Percentiles rank a stretch among this genome's conserved stretches.
Conservation (phyloP, 768 basidiomycete species). For the Mycena floridula region DNA sequence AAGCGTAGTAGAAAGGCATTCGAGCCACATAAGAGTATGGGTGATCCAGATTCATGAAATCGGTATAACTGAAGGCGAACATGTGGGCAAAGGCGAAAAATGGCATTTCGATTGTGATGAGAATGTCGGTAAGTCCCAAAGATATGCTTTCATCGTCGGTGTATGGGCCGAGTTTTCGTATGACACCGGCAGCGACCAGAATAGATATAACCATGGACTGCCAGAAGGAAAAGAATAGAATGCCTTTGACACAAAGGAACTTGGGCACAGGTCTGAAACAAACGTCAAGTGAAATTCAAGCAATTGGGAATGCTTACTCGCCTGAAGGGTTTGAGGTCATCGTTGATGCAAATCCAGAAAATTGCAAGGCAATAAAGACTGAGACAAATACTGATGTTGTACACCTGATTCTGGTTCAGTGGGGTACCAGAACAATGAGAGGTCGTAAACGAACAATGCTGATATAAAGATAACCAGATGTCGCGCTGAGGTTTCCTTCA, state of each 20-base stretch:
- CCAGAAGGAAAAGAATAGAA: conserved; percentile 99
- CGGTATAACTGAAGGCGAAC: conserved; percentile 89
- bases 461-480: conserved; percentile 89
- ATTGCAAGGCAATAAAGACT: conserved; percentile 88
- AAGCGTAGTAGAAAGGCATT: conserved; percentile 82
- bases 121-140: conserved; percentile 80
- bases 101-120: conserved; percentile 97
- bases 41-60: conserved; percentile 66
- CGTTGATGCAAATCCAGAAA: conserved; percentile 91
- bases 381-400: conserved; percentile 76
- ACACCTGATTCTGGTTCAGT: too few species aligned
- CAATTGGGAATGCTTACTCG: conserved; percentile 23
- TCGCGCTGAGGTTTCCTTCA: conserved; percentile 80
- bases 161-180: conserved; percentile 80
- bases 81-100: conserved; percentile 92
- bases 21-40: conserved; percentile 67
- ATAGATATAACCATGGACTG: conserved; percentile 83
- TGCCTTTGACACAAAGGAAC: conserved; percentile 97
- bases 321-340: conserved; percentile 88
- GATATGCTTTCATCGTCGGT: conserved; percentile 87
- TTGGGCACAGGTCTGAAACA: conserved; percentile 79
- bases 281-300: not conserved
- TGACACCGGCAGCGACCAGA: conserved; percentile 76
- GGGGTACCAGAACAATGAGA: too few species aligned
- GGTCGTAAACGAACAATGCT: too few species aligned